These are phyloP conservation scores for Torulaspora gathmanii DNA, from an alignment of 805 yeast genomes.

Conservation along the genomic window DNA sequence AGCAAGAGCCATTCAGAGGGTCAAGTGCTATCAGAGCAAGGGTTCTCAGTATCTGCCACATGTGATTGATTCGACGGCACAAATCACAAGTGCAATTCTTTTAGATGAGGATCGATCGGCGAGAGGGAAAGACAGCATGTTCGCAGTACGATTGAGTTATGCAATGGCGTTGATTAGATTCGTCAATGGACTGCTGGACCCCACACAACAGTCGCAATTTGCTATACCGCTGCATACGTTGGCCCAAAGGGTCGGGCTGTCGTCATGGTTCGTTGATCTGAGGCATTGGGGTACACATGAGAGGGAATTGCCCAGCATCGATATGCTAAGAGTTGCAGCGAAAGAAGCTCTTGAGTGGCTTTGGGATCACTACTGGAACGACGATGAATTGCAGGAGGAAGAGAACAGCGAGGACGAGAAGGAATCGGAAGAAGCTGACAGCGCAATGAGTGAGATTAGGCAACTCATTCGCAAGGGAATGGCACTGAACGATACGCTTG, in stretches of 20 bases:
- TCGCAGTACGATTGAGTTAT: conserved; percentile 47
- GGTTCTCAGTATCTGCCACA: conserved; percentile 60
- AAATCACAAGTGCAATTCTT: conserved; percentile 48
- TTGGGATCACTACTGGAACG: conserved; percentile 65
- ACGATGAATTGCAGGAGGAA: conserved; percentile 24
- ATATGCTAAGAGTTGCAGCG: conserved; percentile 57
- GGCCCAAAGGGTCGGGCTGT: conserved; percentile 65
- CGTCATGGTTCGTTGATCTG: conserved; percentile 79
- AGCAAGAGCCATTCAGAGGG: conserved; percentile 46
- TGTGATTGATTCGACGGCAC: conserved; percentile 61
- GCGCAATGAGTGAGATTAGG: conserved; percentile 1
- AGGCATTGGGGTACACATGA: conserved; percentile 93
- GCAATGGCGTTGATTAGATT: conserved; percentile 75
- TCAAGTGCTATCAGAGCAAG: conserved; percentile 51
- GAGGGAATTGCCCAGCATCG: conserved; percentile 59
- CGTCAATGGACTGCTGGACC: conserved; percentile 88
- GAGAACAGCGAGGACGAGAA: conserved; percentile 18
- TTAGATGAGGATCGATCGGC: conserved; percentile 36
- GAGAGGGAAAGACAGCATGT: conserved; percentile 18
- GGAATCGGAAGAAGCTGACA: conserved; percentile 14
- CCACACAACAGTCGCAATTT: conserved; percentile 68
- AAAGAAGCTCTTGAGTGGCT: conserved; percentile 71
- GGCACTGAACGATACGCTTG: conserved; percentile 5
- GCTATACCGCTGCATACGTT: conserved; percentile 76
- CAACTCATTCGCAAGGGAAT: conserved; percentile 5